Percentiles rank a stretch among this genome's conserved stretches.
phyloP scores from a whole-genome alignment of 2,329 filamentous ascomycete species.

The Penicillium fuscoglaucum region DNA sequence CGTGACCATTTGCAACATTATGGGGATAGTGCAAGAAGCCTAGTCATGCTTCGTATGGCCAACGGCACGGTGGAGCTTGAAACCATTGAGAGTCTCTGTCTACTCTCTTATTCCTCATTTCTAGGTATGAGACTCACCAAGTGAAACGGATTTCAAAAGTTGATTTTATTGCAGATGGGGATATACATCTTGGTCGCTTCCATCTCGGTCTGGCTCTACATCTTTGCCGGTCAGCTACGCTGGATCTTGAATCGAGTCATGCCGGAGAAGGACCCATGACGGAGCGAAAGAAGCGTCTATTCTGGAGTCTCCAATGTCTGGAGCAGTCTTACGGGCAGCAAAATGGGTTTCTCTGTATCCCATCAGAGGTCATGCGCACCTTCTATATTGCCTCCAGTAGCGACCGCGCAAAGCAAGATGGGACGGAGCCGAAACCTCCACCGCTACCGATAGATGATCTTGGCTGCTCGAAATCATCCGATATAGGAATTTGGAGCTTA shows the following conservation, averaged over 20 bases:
- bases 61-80: constrained; percentile 52
- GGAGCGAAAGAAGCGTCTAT: constrained; percentile 53
- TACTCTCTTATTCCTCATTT: constrained; percentile 53
- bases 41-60: constrained; percentile 52
- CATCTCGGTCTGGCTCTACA: constrained; percentile 54
- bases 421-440: constrained; percentile 40
- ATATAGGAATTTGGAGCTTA: constrained; percentile 54
- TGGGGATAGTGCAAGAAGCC: constrained; percentile 40
- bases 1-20: constrained; percentile 34
- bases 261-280: constrained; percentile 34
- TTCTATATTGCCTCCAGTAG: constrained; percentile 29
- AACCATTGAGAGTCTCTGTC: constrained; percentile 54
- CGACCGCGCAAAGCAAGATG: constrained; percentile 23
- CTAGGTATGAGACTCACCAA: constrained; percentile 41
- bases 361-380: constrained; percentile 45
- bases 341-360: constrained; percentile 45
- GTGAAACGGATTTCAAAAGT: background rate
- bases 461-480: constrained; percentile 42
- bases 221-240: constrained; percentile 53
- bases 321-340: constrained; percentile 54
- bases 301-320: constrained; percentile 54
- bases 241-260: constrained; percentile 49
- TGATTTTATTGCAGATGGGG: constrained; percentile 45
- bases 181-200: constrained; percentile 52
- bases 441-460: constrained; percentile 49